These are phyloP conservation scores for Aspergillus tamarii DNA, from an alignment of 2,329 filamentous ascomycete species.

Conservation along the genomic window DNA sequence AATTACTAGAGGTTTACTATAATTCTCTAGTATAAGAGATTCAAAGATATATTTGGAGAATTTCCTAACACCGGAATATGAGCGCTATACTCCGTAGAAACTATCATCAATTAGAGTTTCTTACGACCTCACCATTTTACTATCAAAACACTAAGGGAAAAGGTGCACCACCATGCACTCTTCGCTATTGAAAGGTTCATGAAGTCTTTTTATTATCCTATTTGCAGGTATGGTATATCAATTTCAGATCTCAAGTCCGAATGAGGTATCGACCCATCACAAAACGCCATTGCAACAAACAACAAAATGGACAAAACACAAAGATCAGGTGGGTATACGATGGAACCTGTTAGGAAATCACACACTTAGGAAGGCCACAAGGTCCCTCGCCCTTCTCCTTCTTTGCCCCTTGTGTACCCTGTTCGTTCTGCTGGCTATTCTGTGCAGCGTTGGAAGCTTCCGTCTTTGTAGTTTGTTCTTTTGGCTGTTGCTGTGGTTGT, in stretches of 20 bases:
- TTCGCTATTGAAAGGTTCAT: not conserved
- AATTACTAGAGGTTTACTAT: not conserved
- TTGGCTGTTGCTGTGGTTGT: too few species aligned
- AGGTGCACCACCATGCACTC: not conserved
- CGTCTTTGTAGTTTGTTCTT: slow-evolving; percentile 16
- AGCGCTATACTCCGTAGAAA: too few species aligned
- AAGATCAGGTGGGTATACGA: slow-evolving; percentile 13
- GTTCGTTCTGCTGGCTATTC: slow-evolving; percentile 30
- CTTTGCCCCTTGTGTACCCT: slow-evolving; percentile 39
- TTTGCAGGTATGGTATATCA: not conserved
- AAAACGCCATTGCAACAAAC: slow-evolving; percentile 10
- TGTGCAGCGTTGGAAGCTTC: slow-evolving; percentile 24
- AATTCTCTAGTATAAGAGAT: too few species aligned
- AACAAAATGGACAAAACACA: slow-evolving; percentile 1
- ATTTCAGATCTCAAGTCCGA: not conserved
- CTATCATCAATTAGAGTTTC: not conserved
- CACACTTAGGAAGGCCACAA: slow-evolving; percentile 75
- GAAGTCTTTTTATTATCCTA: not conserved
- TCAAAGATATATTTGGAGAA: too few species aligned
- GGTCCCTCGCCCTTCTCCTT: slow-evolving; percentile 63
- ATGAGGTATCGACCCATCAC: slow-evolving; percentile 7
- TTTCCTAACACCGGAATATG: too few species aligned
- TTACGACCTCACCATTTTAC: not conserved
- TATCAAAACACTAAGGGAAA: not conserved
- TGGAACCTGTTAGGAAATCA: slow-evolving; percentile 57